A percentile compares a stretch with the other conserved stretches of the same genome.
phyloP scores from a whole-genome alignment of 2,329 filamentous ascomycete genomes.

The Colletotrichum tropicale region DNA sequence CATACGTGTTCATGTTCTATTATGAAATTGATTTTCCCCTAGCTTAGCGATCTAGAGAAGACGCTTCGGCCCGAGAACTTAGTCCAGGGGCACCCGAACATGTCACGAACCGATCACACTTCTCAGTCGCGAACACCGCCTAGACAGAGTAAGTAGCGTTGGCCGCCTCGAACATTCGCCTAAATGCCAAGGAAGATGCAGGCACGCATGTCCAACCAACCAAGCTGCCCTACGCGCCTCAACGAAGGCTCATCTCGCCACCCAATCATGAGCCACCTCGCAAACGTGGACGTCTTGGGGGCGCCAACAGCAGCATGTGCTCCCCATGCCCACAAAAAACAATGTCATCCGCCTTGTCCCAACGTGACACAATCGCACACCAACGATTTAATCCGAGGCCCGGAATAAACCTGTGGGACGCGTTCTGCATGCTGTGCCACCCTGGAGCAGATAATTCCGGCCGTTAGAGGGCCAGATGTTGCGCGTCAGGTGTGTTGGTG shows the following conservation, averaged over 20 bases:
- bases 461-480: background rate
- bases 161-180: background rate
- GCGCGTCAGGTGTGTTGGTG: background rate
- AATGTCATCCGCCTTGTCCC: background rate
- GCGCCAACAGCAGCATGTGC: background rate
- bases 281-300: background rate
- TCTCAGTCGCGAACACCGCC: background rate
- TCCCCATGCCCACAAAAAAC: background rate
- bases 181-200: background rate
- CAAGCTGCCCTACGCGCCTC: background rate
- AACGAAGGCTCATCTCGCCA: background rate
- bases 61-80: background rate
- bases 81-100: background rate
- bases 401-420: background rate
- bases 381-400: background rate
- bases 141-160: background rate
- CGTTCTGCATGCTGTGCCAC: slow-evolving; percentile 6
- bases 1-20: background rate
- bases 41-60: background rate
- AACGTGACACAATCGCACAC: background rate
- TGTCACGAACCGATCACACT: background rate
- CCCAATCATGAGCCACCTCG: slow-evolving; percentile 1
- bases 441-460: background rate
- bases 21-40: accelerated
- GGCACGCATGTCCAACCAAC: background rate